Percentiles rank a stretch among this genome's conserved stretches.
Conservation (phyloP, 805 yeast species). For the Candida fluviatilis region DNA sequence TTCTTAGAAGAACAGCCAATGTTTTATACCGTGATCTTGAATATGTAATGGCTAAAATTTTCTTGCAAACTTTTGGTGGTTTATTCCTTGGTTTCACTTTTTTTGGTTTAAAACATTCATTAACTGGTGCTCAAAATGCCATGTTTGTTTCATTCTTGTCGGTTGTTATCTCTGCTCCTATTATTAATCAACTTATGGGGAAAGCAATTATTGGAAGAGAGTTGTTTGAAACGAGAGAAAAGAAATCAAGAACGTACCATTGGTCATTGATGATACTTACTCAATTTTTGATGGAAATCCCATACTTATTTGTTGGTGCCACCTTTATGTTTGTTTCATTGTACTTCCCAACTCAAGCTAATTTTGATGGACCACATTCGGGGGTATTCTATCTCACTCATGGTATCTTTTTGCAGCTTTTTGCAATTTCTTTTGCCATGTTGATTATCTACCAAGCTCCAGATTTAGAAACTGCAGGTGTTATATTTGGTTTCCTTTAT, state of each 20-base stretch:
- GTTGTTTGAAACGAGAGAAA: slow-evolving; percentile 66
- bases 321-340: slow-evolving; percentile 36
- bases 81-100: slow-evolving; percentile 27
- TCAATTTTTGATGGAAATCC: slow-evolving; percentile 55
- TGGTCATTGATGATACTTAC: slow-evolving; percentile 59
- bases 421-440: slow-evolving; percentile 32
- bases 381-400: slow-evolving; percentile 30
- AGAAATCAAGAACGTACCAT: slow-evolving; percentile 67
- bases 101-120: slow-evolving; percentile 19
- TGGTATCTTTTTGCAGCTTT: slow-evolving; percentile 24
- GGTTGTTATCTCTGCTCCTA: slow-evolving; percentile 52
- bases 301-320: slow-evolving; percentile 41
- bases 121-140: slow-evolving; percentile 55
- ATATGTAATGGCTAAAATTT: slow-evolving; percentile 38
- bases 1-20: slow-evolving; percentile 13
- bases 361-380: slow-evolving; percentile 38
- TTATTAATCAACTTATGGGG: slow-evolving; percentile 60
- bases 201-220: slow-evolving; percentile 56
- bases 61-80: slow-evolving; percentile 49
- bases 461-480: slow-evolving; percentile 64
- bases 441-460: slow-evolving; percentile 51
- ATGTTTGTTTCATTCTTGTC: slow-evolving; percentile 60
- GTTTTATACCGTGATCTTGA: slow-evolving; percentile 38
- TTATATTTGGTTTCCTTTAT: slow-evolving; percentile 51
- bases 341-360: slow-evolving; percentile 47